Base-by-base conservation (phyloP, 257 asterid genomes). In the Capsicum rhomboideum region DNA sequence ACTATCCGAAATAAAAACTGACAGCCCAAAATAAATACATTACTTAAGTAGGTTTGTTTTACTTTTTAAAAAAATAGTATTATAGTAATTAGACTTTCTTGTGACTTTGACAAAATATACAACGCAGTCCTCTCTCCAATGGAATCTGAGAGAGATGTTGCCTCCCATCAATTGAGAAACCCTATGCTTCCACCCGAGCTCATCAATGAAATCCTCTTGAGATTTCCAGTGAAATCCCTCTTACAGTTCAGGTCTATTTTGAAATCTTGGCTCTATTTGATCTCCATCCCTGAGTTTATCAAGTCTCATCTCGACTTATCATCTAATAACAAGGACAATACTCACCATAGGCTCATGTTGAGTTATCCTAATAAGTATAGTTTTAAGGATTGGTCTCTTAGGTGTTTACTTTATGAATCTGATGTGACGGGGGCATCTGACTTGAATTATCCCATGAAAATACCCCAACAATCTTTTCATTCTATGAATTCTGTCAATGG, bases 401-500 rank as follows among this genome's bases (percentile, higher is more conserved):
- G 53, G 16, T 49, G 14, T 49, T 10, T 49, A 16, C 10, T 56
- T 56, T 56, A 56, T n/a, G 64, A 56, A 12, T 8, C 28, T n/a
- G 28, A 56, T 7, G 8, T 5, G 58, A 7, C 13, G 4, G 6
- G 16, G 58, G 20, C 5, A 18, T 56, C 13, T 9, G 52, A 4
- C 84, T 53, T 17, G 9, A 53, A 53, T 53, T 53, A 5, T 53
- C 58, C 58, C 21, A 53, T 53, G n/a, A 53, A 37, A 58, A 14
- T 1, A 0, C 55, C 85, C 2, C 18, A 12, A 17, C 50, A 34
- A 5, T 11, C 20, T 9, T 53, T 37, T 52, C 26, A 85, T 86
- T 64, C 84, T 7, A 86, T 86, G 86, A 92, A 92, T 68, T 87
- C 90, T 66, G 87, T 90, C 55, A 88, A 93, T 83, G 97, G 95